phyloP scores from a whole-genome alignment of 2,329 filamentous ascomycete species.

The Calonectria henricotiae region DNA sequence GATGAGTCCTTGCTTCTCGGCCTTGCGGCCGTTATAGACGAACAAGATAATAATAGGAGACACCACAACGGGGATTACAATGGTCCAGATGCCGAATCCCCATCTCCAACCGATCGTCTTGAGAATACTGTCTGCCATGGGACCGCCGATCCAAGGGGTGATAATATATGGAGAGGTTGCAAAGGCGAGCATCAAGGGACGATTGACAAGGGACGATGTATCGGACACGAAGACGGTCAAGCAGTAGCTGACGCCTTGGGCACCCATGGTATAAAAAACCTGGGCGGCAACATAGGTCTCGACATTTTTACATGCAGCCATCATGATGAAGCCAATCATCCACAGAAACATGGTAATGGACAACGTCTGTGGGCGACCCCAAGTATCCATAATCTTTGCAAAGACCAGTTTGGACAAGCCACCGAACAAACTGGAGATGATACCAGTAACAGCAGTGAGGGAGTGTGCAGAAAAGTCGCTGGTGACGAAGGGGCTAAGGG shows the following conservation, averaged over 20 bases:
- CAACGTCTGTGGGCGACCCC: slow-evolving; percentile 74
- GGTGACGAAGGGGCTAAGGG: slow-evolving; percentile 62
- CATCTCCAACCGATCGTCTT: slow-evolving; percentile 75
- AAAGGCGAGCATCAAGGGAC: slow-evolving; percentile 76
- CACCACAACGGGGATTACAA: slow-evolving; percentile 32
- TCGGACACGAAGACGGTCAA: slow-evolving; percentile 77
- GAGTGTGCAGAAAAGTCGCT: slow-evolving; percentile 66
- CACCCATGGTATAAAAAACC: slow-evolving; percentile 68
- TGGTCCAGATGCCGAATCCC: slow-evolving; percentile 72
- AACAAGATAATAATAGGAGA: slow-evolving; percentile 28
- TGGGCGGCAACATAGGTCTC: slow-evolving; percentile 68
- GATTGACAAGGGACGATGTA: slow-evolving; percentile 76
- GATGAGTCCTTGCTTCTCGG: slow-evolving; percentile 69
- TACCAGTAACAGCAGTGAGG: slow-evolving; percentile 65
- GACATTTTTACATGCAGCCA: slow-evolving; percentile 69
- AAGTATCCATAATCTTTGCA: slow-evolving; percentile 76
- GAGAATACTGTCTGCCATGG: slow-evolving; percentile 70
- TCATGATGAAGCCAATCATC: slow-evolving; percentile 70
- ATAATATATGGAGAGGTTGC: slow-evolving; percentile 78
- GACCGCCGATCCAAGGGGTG: slow-evolving; percentile 76
- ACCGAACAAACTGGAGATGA: slow-evolving; percentile 67
- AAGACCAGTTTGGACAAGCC: slow-evolving; percentile 74
- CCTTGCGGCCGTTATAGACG: slow-evolving; percentile 62
- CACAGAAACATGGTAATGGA: slow-evolving; percentile 66
- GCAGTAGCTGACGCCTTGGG: slow-evolving; percentile 63